phyloP scores from a whole-genome alignment of 192 early-diverging fungal genomes.

The Backusella westeae region DNA sequence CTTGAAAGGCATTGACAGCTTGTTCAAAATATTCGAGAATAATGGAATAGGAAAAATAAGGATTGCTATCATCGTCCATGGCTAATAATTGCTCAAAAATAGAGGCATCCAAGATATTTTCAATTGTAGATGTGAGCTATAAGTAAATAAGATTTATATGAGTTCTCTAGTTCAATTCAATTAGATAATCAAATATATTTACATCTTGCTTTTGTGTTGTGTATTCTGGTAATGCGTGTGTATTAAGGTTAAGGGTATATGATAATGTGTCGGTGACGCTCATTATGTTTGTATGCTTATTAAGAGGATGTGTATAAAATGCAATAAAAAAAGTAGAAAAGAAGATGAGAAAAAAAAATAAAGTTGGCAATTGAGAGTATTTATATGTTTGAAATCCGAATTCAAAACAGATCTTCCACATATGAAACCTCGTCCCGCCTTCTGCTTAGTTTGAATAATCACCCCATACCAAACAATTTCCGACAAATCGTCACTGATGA shows the following conservation, averaged over 20 bases:
- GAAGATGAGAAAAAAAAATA: background rate
- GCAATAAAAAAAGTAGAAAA: background rate
- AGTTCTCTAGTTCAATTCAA: background rate
- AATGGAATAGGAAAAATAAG: slow-evolving; percentile 71
- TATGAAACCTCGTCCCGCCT: background rate
- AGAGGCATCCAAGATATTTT: slow-evolving; percentile 69
- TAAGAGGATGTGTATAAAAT: background rate
- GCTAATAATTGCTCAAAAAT: slow-evolving; percentile 86
- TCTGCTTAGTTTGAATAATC: too few species aligned
- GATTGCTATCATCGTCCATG: slow-evolving; percentile 89
- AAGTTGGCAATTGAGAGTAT: background rate
- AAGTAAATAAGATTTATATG: background rate
- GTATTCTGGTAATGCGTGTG: background rate
- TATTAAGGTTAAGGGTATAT: background rate
- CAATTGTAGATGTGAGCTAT: background rate
- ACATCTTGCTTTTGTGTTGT: background rate
- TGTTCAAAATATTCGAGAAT: slow-evolving; percentile 84
- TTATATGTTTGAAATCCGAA: too few species aligned
- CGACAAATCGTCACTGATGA: too few species aligned
- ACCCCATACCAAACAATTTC: too few species aligned
- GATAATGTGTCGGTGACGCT: background rate
- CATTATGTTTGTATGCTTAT: background rate
- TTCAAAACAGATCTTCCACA: background rate
- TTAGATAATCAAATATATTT: background rate
- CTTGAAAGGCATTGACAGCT: slow-evolving; percentile 72